Evolutionary conservation across 805 yeast species (phyloP), one percentile per base, ranked within the genome.

Genomic region (Danielozyma ontarioensis): DNA sequence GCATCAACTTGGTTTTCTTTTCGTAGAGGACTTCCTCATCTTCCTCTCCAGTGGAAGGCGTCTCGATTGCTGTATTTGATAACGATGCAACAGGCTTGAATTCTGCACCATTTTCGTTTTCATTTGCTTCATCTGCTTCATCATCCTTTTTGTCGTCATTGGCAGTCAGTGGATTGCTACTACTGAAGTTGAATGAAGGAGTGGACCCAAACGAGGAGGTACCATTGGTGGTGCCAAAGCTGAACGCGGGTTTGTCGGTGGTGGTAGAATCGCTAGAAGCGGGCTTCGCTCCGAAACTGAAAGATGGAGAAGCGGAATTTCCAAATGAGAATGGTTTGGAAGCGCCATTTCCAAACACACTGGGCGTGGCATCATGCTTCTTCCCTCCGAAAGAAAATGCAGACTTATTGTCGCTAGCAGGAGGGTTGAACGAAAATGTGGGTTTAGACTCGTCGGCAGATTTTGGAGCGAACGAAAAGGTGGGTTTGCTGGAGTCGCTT

Each of bases 1-100:
- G 65, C 74, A 78, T 77, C 29, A 87, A 64, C 50, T 87, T 87
- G 3, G 90, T 73, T 48, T 83, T 73, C 47, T 83, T 80, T 28
- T 80, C 73, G 45, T 72, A 83, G 17, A 75, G 48, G 1, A 70
- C 53, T 2, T 68, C 76, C 60, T 90, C 97, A 34, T 76, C 72
- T 59, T 88, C 96, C 60, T 90, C 97, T 13, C 96, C 97, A 6
- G 90, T 83, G 15, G 36, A 39, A 13, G 65, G 72, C 3, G 39
- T 25, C 4, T 72, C 75, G 10, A 78, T 67, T 34, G 79, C 68
- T n/a, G n/a, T n/a, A n/a, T n/a, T 59, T 1, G 52, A 38, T 27
- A 62, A 41, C 25, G 50, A 36, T 2, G 57, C 67, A 28, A 63
- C 53, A 2, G 69, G 66, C 17, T 47, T 39, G 37, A 75, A 65